Evolutionary conservation across 805 yeast genomes (phyloP), one percentile per base, ranked within the genome.

Genomic region (Sugiyamaella floridensis): DNA sequence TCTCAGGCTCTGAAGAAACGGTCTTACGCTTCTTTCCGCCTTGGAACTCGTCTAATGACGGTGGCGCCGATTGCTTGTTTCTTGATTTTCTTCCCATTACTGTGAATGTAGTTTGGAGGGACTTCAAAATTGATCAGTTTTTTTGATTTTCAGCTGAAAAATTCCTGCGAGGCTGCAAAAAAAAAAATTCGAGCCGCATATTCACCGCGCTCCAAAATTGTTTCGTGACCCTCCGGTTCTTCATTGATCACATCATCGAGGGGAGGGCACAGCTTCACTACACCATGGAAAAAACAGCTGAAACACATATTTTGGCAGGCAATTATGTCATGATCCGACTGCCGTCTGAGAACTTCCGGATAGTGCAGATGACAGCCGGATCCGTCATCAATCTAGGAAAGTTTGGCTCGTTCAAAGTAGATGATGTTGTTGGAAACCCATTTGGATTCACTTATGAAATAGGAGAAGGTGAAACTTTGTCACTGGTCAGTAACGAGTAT

Each of bases 1-100:
- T 59, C 50, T 53, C 57, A 63, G 43, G 61, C 37, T 32, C 37
- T 4, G 37, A 10, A 32, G n/a, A 10, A 14, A 14, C n/a, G 58
- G 26, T 62, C 55, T 53, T 53, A 14, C 58, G 56, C 44, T 59
- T 62, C 58, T 67, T 67, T 5, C 37, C n/a, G 26, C 66, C 67
- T 15, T 63, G 81, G 68, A 90, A 83, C 64, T 92, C 96, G 45
- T 92, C 98, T 57, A 83, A 74, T 5, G 89, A 67, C 37, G 97
- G 97, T 60, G 98, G 98, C 54, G 79, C 86, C 45, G 89, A 93
- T 73, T 92, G 98, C 76, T 88, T 92, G 64, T 88, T 85, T 71
- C 85, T 89, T 54, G 88, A 87, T 75, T 87, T 84, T 80, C 96
- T 85, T 69, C 98, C 98, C 96, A 90, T 88, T 45, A 28, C 28